Conservation (phyloP, 2,329 filamentous ascomycete genomes). For the Arachnomyces sp. region DNA sequence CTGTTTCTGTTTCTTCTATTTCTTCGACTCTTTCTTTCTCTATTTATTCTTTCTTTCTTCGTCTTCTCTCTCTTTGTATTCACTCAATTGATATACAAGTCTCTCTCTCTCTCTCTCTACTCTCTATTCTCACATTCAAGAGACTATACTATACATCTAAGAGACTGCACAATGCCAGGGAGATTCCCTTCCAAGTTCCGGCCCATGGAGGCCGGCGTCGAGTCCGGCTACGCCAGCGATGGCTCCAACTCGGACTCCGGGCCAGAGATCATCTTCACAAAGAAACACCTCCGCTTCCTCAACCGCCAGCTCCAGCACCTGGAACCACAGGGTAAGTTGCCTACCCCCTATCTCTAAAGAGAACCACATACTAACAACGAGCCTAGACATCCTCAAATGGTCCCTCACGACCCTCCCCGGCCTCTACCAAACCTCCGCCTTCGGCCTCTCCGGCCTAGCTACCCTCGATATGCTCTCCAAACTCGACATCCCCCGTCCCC, state of each 20-base stretch:
- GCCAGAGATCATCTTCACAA: slow-evolving; percentile 76
- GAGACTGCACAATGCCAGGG: slow-evolving; percentile 27
- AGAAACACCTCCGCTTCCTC: slow-evolving; percentile 79
- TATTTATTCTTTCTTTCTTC: background rate
- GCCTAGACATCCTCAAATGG: slow-evolving; percentile 76
- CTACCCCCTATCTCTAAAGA: slow-evolving; percentile 19
- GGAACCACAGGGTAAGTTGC: slow-evolving; percentile 60
- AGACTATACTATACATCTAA: slow-evolving; percentile 4
- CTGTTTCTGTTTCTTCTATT: background rate
- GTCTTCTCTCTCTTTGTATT: background rate
- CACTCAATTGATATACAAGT: background rate
- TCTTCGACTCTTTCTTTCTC: slow-evolving; percentile 4
- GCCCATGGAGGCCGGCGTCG: slow-evolving; percentile 39
- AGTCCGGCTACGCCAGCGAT: slow-evolving; percentile 80
- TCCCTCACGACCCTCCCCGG: slow-evolving; percentile 83
- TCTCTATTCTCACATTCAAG: slow-evolving; percentile 1
- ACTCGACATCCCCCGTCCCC: slow-evolving; percentile 40
- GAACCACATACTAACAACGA: slow-evolving; percentile 6
- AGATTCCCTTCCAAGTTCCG: slow-evolving; percentile 30
- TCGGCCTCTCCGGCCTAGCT: slow-evolving; percentile 71
- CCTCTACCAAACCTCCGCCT: slow-evolving; percentile 80
- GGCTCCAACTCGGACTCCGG: slow-evolving; percentile 55
- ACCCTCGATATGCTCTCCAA: slow-evolving; percentile 64
- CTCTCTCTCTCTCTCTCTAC: background rate
- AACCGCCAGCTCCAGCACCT: slow-evolving; percentile 84